A percentile compares a stretch with the other conserved stretches of the same genome.
These are phyloP conservation scores for Leishmania arabica DNA, from an alignment of 208 protist genomes.

Conservation along the genomic window DNA sequence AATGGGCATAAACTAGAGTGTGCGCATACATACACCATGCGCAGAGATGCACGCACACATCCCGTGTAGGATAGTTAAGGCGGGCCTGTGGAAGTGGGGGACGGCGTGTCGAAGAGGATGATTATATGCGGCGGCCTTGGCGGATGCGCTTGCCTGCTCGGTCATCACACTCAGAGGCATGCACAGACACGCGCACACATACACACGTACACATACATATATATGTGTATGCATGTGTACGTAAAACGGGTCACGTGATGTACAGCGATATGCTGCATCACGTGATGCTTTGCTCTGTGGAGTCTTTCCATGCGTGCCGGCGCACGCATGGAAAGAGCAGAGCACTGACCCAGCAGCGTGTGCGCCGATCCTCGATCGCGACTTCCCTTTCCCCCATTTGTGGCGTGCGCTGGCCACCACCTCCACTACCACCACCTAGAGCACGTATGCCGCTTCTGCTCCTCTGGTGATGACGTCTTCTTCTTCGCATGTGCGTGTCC, in stretches of 20 bases:
- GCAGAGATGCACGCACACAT: neutral
- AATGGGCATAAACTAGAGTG: neutral
- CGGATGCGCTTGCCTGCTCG: neutral
- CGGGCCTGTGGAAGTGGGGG: neutral
- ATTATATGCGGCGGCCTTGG: neutral
- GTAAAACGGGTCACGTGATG: neutral
- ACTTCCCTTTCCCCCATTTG: neutral
- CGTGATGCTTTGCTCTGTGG: neutral
- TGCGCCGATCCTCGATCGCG: neutral
- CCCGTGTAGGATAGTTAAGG: neutral
- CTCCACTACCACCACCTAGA: neutral
- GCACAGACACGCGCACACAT: neutral
- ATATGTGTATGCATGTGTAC: neutral
- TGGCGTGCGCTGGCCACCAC: neutral
- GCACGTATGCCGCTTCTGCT: neutral
- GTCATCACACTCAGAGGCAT: neutral
- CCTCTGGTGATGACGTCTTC: neutral
- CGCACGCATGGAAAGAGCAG: neutral
- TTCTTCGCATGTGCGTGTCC: neutral
- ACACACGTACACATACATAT: neutral
- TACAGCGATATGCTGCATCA: neutral
- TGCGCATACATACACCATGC: neutral
- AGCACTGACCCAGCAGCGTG: neutral
- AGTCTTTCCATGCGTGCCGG: neutral
- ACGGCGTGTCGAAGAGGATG: neutral